Base-by-base conservation (phyloP, 2,329 filamentous ascomycete genomes). In the Pseudophaeomoniella oleicola region DNA sequence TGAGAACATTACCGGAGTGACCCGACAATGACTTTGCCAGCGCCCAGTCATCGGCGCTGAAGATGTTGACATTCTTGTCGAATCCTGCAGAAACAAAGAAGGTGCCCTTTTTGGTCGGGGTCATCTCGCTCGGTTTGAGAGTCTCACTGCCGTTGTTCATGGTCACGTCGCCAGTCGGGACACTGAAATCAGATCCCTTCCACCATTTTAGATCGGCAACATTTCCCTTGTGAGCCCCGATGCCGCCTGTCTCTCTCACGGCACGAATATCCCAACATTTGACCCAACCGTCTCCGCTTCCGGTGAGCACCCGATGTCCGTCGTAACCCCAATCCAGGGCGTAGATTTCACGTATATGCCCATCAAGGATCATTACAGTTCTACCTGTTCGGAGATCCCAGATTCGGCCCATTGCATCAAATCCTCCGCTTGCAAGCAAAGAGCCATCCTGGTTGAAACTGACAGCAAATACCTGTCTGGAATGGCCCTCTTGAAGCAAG, bases 181-280 rank as follows among this genome's bases (percentile, higher is more conserved):
- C 4, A 78, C 59, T 3, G 79, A 75, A 81, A 52, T 94, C 87
- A 2, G 72, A 63, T 2, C 90, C 88, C 57, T 90, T 92, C 63
- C 81, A 96, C 85, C 90, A 96, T 43, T 86, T 71, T 44, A 98
- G 62, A 56, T 98, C 90, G 1, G 86, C 90, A 5, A 98, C 87
- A 19, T 90, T 81, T 44, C 85, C 88, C 35, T 75, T 80, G 56
- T 98, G 90, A 4, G 90, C 88, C 34, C 88, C 90, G 16, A 98
- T 81, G 13, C 81, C 83, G 10, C 84, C 88, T 0, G 75, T 79
- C 44, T 78, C 78, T 48, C 81, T 74, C 34, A 96, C 87, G 50
- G 90, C 88, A 32, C 90, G 77, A 36, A 98, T 70, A 53, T 98
- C 90, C 90, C 90, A 98, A 60, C 88, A 94, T 58, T 94, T 96